A percentile compares a stretch with the other conserved stretches of the same genome.
Conservation (phyloP, 352 stramenopile genomes). For the Thraustochytrium striatum region DNA sequence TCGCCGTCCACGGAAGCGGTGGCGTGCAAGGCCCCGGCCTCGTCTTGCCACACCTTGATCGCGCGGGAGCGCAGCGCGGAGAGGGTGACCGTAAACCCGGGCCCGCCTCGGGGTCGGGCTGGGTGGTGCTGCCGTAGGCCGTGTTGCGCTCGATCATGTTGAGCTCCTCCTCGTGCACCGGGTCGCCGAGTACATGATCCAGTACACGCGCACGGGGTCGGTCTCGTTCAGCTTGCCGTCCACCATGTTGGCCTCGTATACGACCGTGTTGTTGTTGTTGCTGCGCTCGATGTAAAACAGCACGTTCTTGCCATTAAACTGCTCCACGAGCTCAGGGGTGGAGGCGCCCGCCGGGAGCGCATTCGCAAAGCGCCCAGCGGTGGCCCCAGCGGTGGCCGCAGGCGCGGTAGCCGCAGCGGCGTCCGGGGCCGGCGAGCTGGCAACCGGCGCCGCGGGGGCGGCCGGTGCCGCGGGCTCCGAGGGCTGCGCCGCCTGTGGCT, state of each 20-base stretch:
- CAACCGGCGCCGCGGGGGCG: too few relatives aligned
- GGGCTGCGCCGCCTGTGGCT: too few relatives aligned
- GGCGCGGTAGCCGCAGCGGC: too few relatives aligned
- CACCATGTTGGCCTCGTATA: slow-evolving; percentile 36
- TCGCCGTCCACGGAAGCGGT: slow-evolving; percentile 11
- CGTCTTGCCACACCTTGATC: slow-evolving; percentile 36
- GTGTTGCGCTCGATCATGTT: slow-evolving; percentile 47
- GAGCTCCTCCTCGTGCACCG: slow-evolving; percentile 4
- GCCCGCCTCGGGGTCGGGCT: not conserved
- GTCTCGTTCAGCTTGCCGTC: slow-evolving; percentile 20
- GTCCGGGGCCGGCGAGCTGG: too few relatives aligned
- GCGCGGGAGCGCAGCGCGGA: slow-evolving; percentile 4
- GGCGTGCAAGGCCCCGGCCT: slow-evolving; percentile 20
- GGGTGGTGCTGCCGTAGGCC: slow-evolving; percentile 26
- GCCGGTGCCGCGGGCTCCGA: too few relatives aligned
- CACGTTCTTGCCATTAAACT: slow-evolving; percentile 26
- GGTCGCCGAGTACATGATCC: slow-evolving; percentile 36
- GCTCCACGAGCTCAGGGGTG: not conserved
- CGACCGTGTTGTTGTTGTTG: slow-evolving; percentile 29
- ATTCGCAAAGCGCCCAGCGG: not conserved
- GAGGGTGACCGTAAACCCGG: not conserved
- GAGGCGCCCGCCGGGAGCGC: slow-evolving; percentile 15
- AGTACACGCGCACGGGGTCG: slow-evolving; percentile 30
- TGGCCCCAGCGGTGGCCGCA: too few relatives aligned
- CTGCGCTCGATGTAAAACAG: slow-evolving; percentile 44